Evolutionary conservation across 441 rosid species (phyloP), one percentile per base, ranked within the genome.

Genomic region (Eruca vesicaria): DNA sequence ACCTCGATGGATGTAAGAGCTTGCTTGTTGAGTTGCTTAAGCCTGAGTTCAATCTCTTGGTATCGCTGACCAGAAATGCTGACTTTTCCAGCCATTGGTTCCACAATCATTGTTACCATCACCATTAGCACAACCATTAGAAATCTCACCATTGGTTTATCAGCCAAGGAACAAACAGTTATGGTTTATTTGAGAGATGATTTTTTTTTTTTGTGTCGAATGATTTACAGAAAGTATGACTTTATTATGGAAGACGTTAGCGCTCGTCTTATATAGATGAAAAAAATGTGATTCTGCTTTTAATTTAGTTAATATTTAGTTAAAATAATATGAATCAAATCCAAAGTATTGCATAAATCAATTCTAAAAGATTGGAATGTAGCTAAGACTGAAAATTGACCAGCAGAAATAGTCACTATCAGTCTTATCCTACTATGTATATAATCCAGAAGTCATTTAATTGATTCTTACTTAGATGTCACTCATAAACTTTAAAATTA

Each of bases 11-110:
- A 15, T 61, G 16, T 61, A 61, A 61, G 23, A 32, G 65, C 15
- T 61, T 32, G 45, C 14, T 61, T 61, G 45, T 61, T 61, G 66
- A 61, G 45, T 61, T 61, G 66, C 45, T 61, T 61, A 12, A 61
- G 45, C 28, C 20, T 61, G 45, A 61, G 66, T 61, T 61, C 66
- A 61, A 18, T 61, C 15, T 32, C 66, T 33, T 61, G 66, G 4
- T 61, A 7, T 9, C 66, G 66, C 38, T 61, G 28, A 61, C 45
- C 43, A 9, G 66, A 61, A 18, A 9, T 1, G n/a, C 9, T 61
- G 43, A 61, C 15, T 18, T 33, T 18, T 33, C 26, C 26, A 61
- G 66, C 45, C 66, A 18, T 33, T 61, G 43, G n/a, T 32, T 61
- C 45, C 9, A 60, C 23, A 8, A 16, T 4, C 20, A 31, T 60